Percentiles rank a stretch among this genome's conserved stretches.
phyloP scores from a whole-genome alignment of 176 grass and related monocot genomes.

The Dendrocalamus sinicus region DNA sequence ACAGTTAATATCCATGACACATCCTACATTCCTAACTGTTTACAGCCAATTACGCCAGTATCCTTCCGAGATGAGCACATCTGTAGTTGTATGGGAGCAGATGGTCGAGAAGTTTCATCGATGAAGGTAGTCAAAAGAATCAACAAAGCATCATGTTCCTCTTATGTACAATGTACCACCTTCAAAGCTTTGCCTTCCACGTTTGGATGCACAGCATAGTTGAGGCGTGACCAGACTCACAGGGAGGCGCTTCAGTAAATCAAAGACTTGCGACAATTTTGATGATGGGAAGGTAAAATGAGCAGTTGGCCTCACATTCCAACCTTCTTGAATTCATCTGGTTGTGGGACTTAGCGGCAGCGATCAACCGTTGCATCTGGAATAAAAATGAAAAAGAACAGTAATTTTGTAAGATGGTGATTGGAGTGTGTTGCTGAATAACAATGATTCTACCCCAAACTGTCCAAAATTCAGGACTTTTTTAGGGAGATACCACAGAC shows the following conservation, averaged over 20 bases:
- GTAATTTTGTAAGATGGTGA: neutral
- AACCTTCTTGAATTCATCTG: constrained; percentile 38
- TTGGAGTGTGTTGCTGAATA: neutral
- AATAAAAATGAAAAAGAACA: constrained; percentile 34
- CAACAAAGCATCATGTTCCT: neutral
- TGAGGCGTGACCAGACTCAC: constrained; percentile 19
- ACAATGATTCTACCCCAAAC: neutral
- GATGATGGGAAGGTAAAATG: constrained; percentile 11
- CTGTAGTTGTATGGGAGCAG: constrained; percentile 26
- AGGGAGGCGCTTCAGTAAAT: constrained; percentile 19
- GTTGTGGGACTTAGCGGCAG: neutral
- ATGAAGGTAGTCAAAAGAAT: constrained; percentile 41
- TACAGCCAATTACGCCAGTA: constrained; percentile 47
- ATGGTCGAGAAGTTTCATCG: constrained; percentile 12
- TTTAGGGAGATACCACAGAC: neutral
- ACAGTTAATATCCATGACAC: constrained; percentile 25
- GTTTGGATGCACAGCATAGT: constrained; percentile 16
- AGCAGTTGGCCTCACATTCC: constrained; percentile 16
- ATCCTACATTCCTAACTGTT: constrained; percentile 50
- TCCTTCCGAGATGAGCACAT: constrained; percentile 16
- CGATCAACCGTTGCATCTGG: constrained; percentile 49
- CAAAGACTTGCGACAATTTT: constrained; percentile 25
- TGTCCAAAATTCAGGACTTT: neutral
- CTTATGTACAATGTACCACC: constrained; percentile 1
- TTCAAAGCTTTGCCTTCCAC: constrained; percentile 8